Base-by-base conservation (phyloP, 2,329 filamentous ascomycete species). In the Fusarium temperatum region DNA sequence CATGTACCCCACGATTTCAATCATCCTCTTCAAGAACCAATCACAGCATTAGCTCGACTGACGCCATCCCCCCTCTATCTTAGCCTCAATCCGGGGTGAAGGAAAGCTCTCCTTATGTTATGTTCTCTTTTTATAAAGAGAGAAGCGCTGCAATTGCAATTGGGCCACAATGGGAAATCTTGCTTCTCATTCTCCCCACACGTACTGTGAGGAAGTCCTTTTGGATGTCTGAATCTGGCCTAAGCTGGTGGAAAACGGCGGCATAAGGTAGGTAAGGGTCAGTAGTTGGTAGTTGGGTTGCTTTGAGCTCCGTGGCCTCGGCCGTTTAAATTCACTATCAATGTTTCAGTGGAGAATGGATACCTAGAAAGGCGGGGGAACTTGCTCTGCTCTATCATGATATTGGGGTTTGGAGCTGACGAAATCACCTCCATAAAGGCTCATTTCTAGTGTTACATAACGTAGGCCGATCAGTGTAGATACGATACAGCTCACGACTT, bases 231-330 rank as follows among this genome's bases (percentile, higher is more conserved):
- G 30, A 26, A 72, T 64, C 32, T 61, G 61, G 55, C 47, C 50
- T 54, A 50, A 59, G 45, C 58, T 54, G 56, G 39, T 72, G 70
- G 70, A 70, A 73, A 73, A 73, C 53, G 47, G 42, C 60, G 70
- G 70, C 60, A 66, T 57, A 30, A n/a, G n/a, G n/a, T n/a, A 50
- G 47, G 47, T 32, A 50, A 50, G 47, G 28, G 22, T 26, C 8
- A n/a, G 10, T 48, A 48, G 26, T 30, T 30, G 20, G 26, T 14
- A 71, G 47, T 41, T 30, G 13, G 70, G 47, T 41, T 36, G 11
- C 45, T 68, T 35, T 45, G 53, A 66, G 48, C 63, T 66, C n/a
- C 42, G 48, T 66, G 51, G 28, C 32, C 51, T 67, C 38, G 53
- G 47, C 54, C 59, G 50, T 65, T 66, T 41, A 54, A 48, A 67